Evolutionary conservation across 176 grass and related monocot species (phyloP), one percentile per base, ranked within the genome.

Genomic region (Eleusine coracana): DNA sequence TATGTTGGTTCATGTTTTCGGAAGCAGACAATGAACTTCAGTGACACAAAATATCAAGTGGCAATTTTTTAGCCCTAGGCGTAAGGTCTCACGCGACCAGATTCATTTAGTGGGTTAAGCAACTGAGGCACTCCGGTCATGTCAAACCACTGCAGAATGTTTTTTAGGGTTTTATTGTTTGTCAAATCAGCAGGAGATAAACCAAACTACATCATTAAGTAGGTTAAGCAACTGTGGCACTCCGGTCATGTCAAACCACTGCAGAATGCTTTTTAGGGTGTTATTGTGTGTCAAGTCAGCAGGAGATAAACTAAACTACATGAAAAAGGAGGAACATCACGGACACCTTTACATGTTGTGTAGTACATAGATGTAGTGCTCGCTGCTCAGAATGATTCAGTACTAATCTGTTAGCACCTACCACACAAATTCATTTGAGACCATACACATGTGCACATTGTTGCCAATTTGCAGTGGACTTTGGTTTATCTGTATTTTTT

Each of bases 81-180:
- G n/a, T n/a, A 23, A 34, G 73, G 16, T 58, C 27, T 84, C 63
- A 34, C 6, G 6, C 6, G 6, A 59, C 5, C 20, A 54, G 45
- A 55, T 79, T 49, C 27, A 41, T n/a, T 28, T 14, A 84, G 71
- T 84, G 82, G 36, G 46, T 39, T 76, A 49, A 44, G 72, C 64
- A 41, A 58, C n/a, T 76, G 0, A 84, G 38, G 62, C 82, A 84
- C 72, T 40, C 2, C 10, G 5, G 34, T n/a, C 64, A 59, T 84
- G 73, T 69, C 82, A 59, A 77, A 84, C 23, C 82, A 84, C n/a
- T 58, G n/a, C 0, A 14, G 14, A 55, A 44, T 58, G 15, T 60
- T 70, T 39, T 77, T 70, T 85, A 85, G 12, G 20, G 4, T 38
- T 84, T 70, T 76, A 76, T 73, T 76, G 63, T 68, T 59, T 77